These are phyloP conservation scores for Silene vulgaris DNA, from an alignment of 179 eudicot species.

Conservation along the genomic window DNA sequence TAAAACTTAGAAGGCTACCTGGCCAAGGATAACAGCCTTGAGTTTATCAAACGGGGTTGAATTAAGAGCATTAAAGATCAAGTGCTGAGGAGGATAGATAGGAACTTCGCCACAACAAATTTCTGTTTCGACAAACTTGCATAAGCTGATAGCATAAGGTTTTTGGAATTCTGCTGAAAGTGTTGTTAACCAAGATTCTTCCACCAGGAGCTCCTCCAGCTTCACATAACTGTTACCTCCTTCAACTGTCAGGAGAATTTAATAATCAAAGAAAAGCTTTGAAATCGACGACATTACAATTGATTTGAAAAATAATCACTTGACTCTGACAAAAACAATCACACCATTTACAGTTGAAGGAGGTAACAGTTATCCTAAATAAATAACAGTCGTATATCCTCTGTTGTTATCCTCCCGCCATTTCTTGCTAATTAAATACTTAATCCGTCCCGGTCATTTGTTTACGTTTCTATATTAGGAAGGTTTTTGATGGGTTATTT, in stretches of 20 bases:
- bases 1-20: slow-evolving; percentile 38
- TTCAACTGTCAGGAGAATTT: slow-evolving; percentile 23
- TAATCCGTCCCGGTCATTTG: too few relatives aligned
- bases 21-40: slow-evolving; percentile 88
- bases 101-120: slow-evolving; percentile 44
- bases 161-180: slow-evolving; percentile 68
- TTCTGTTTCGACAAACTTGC: slow-evolving; percentile 62
- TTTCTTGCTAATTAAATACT: not conserved
- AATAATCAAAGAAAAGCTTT: slow-evolving; percentile 5
- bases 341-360: not conserved
- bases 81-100: slow-evolving; percentile 69
- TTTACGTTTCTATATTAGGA: too few relatives aligned
- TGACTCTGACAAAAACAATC: not conserved
- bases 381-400: not conserved
- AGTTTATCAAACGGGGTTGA: slow-evolving; percentile 78
- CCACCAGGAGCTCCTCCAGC: slow-evolving; percentile 74
- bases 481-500: too few relatives aligned
- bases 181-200: slow-evolving; percentile 68
- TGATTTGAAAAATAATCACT: too few relatives aligned
- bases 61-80: slow-evolving; percentile 89
- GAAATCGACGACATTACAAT: not conserved
- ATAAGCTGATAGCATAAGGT: slow-evolving; percentile 59
- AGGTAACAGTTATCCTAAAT: too few relatives aligned
- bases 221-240: slow-evolving; percentile 44
- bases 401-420: not conserved